phyloP scores from a whole-genome alignment of 1,284 basidiomycete species.

The Peniophora sp. region DNA sequence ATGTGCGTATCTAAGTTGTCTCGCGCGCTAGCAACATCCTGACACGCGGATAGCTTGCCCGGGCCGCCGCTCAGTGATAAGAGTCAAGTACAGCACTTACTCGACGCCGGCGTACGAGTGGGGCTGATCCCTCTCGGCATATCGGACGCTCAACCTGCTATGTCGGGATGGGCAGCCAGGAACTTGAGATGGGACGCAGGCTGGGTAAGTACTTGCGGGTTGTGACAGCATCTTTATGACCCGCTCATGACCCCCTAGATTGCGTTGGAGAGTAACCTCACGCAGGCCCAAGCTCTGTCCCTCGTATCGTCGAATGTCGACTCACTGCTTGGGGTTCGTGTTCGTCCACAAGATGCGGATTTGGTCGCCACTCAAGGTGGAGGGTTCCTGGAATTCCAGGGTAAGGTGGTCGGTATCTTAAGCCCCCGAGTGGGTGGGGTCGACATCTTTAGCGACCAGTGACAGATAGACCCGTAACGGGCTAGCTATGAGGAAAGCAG shows the following conservation, averaged over 20 bases:
- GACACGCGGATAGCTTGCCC: conserved; percentile 35
- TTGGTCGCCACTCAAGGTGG: conserved; percentile 62
- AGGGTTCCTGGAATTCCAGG: conserved; percentile 44
- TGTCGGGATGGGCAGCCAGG: conserved; percentile 41
- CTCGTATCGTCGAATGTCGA: conserved; percentile 60
- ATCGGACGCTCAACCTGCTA: conserved; percentile 27
- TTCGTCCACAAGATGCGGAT: conserved; percentile 29
- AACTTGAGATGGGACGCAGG: conserved; percentile 61
- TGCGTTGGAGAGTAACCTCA: conserved; percentile 33
- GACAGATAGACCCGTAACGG: not conserved
- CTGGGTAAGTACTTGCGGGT: conserved; percentile 37
- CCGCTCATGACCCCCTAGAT: conserved; percentile 19
- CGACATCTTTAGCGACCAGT: conserved; percentile 27
- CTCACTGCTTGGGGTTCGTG: conserved; percentile 50
- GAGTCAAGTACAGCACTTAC: conserved; percentile 43
- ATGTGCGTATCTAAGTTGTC: conserved; percentile 29
- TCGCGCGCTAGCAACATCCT: conserved; percentile 7
- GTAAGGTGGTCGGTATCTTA: conserved; percentile 52
- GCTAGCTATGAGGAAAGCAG: too few relatives aligned
- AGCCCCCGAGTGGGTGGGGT: conserved; percentile 33
- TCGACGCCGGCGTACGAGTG: conserved; percentile 53
- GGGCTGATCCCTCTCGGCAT: conserved; percentile 44
- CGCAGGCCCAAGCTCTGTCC: conserved; percentile 36
- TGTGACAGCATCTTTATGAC: not conserved
- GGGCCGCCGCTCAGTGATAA: conserved; percentile 58